Conservation (phyloP, 495 filamentous ascomycete species). For the Evernia prunastri region DNA sequence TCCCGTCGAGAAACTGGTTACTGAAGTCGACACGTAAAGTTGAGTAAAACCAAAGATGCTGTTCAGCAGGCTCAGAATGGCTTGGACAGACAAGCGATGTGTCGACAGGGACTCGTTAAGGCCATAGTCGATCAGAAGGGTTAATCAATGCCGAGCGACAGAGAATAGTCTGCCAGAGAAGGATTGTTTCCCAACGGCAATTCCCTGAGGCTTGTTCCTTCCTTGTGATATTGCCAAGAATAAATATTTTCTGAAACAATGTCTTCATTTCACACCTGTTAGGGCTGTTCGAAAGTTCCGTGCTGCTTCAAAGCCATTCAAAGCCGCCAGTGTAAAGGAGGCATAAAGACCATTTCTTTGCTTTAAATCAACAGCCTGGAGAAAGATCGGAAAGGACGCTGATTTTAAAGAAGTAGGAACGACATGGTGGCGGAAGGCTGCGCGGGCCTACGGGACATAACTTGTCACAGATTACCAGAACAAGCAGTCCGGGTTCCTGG, state of each 20-base stretch:
- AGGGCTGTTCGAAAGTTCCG: neutral
- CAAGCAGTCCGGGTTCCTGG: no score
- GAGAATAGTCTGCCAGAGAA: conserved; percentile 1
- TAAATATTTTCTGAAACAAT: conserved; percentile 1
- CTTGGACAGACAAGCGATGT: neutral
- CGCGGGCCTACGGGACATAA: no score
- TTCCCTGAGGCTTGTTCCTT: neutral
- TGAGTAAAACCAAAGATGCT: neutral
- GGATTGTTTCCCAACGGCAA: neutral
- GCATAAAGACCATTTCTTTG: neutral
- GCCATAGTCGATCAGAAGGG: neutral
- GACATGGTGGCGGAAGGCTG: neutral
- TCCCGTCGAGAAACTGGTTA: conserved; percentile 1
- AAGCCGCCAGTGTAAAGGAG: neutral
- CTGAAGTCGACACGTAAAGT: conserved; percentile 1
- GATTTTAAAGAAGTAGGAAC: neutral
- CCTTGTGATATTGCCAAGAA: neutral
- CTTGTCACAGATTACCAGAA: no score
- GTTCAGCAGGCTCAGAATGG: neutral
- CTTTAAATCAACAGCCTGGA: neutral
- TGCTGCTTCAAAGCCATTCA: neutral
- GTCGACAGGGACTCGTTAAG: neutral
- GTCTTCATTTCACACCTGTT: neutral
- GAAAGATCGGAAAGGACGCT: neutral
- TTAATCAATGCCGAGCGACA: neutral